Base-by-base conservation (phyloP, 164 flowering plant species). In the Magnolia kwangsiensis region DNA sequence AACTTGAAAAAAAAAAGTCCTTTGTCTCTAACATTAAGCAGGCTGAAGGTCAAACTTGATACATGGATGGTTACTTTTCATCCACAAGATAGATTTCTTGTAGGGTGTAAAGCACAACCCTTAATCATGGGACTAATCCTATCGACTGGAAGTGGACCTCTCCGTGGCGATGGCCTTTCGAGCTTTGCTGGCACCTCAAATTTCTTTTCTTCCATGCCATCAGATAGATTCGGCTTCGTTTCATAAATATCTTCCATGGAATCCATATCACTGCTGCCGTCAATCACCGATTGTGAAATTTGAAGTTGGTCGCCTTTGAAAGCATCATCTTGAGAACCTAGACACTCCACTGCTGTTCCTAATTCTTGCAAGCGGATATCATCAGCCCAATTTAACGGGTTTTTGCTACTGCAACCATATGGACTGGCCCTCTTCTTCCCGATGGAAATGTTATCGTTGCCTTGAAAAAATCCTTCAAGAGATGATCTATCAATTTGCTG, bases 111-210 rank as follows among this genome's bases (percentile, higher is more conserved):
- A 67, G 67, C 80, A 71, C 85, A 83, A 50, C 67, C 67, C 79
- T 78, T 87, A 67, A 82, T 88, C 82, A 86, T 84, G 63, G 89
- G 82, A 75, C 76, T 88, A 76, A 86, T 71, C 81, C 88, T 84
- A 10, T 87, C 85, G 1, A 67, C 31, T 1, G 72, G 69, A 51
- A 81, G 79, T 7, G 83, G 72, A 19, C 77, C 79, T 80, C 92
- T 84, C 73, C 87, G 74, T 7, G 97, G 92, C 1, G 97, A 93
- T 49, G 92, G 90, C 88, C 95, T 86, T 72, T 90, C 95, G n/a
- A 89, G 84, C 85, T 90, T 89, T 0, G 77, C 21, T 3, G 84
- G 50, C 2, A 78, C 77, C 4, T 88, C 90, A n/a, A 77, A 85
- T 50, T 86, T 89, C 85, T 88, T 86, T 19, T 89, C 85, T 0